These are phyloP conservation scores for Lasiosphaeria hispida DNA, from an alignment of 495 filamentous ascomycete species.

Conservation along the genomic window DNA sequence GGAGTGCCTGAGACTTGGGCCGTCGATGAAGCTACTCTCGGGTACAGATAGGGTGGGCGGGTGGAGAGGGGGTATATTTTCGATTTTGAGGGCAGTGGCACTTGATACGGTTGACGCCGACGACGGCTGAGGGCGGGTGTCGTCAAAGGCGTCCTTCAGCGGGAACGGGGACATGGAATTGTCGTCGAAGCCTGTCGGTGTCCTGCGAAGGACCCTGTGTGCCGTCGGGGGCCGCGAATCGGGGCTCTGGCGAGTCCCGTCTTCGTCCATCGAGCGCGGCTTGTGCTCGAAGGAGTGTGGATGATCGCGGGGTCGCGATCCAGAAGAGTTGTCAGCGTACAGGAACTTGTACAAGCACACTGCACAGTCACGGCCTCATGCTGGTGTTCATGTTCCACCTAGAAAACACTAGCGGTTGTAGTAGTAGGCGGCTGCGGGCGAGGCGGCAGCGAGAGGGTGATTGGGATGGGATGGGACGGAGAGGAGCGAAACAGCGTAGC, in stretches of 20 bases:
- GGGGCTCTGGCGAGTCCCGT: constrained; percentile 19
- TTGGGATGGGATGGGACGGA: neutral
- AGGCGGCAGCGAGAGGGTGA: too few species aligned
- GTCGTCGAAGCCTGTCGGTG: neutral
- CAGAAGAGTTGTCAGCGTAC: too few species aligned
- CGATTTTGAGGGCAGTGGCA: constrained; percentile 16
- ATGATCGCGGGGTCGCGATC: constrained; percentile 1
- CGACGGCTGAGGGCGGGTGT: constrained; percentile 15
- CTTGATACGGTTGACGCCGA: constrained; percentile 7
- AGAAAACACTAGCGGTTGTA: too few species aligned
- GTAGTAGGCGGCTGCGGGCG: too few species aligned
- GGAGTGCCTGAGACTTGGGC: constrained; percentile 33
- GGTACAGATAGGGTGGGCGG: constrained; percentile 20
- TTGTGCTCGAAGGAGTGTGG: neutral
- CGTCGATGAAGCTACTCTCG: constrained; percentile 45
- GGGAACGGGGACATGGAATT: constrained; percentile 5
- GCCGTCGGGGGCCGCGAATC: constrained; percentile 24
- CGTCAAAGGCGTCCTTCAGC: constrained; percentile 9
- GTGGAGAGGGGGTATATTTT: constrained; percentile 29
- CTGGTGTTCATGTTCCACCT: too few species aligned
- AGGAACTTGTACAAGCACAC: neutral
- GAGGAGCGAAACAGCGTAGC: neutral
- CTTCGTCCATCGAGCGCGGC: constrained; percentile 18
- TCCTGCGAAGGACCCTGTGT: constrained; percentile 10
- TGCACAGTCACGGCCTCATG: constrained; percentile 7